Conservation (phyloP, 306 rosid species). For the Boehmeria nivea region DNA sequence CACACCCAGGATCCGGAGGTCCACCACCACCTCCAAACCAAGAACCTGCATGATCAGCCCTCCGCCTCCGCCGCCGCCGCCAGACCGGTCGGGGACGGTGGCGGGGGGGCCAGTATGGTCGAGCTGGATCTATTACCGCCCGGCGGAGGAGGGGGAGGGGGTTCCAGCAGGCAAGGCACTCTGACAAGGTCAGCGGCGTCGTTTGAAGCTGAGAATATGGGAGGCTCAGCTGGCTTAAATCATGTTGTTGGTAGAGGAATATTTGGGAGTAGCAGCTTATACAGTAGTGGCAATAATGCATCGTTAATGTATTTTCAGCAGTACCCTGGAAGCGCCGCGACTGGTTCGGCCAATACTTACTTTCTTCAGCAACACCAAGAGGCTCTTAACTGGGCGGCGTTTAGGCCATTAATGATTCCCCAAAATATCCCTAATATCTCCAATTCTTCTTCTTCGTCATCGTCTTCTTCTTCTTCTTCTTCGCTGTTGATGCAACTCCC, state of each 20-base stretch:
- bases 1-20: too few relatives aligned
- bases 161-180: not conserved
- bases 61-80: not conserved
- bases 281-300: conserved; percentile 13
- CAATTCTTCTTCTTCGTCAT: conserved; percentile 32
- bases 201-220: not conserved
- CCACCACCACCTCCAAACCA: too few relatives aligned
- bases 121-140: conserved; percentile 67
- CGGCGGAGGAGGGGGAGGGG: not conserved
- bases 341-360: conserved; percentile 31
- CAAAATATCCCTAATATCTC: conserved; percentile 21
- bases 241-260: not conserved
- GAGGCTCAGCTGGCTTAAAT: too few relatives aligned
- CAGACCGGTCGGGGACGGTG: not conserved
- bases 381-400: conserved; percentile 49
- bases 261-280: not conserved
- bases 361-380: conserved; percentile 35
- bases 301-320: conserved; percentile 36
- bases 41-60: too few relatives aligned
- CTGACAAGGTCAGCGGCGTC: not conserved
- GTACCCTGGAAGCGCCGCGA: conserved; percentile 22
- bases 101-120: conserved; percentile 26
- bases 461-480: conserved; percentile 34
- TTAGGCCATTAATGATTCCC: conserved; percentile 35
- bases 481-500: conserved; percentile 40